Base-by-base conservation (phyloP, 1,139 yeast genomes). In the Blastobotrys raffinosifermentans region DNA sequence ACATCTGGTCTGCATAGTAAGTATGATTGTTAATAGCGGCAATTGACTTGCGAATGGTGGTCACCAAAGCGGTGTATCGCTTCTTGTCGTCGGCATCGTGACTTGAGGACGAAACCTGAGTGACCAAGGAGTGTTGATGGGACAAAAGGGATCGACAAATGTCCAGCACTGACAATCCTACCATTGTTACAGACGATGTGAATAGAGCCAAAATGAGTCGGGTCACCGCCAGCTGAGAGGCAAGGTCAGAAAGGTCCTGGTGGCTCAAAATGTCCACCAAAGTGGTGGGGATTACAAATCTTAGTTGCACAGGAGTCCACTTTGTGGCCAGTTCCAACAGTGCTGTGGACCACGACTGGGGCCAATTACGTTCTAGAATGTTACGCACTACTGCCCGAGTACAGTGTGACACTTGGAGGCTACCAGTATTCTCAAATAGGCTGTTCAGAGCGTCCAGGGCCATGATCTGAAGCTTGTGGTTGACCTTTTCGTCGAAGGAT, bases 81-180 rank as follows among this genome's bases (percentile, higher is more conserved):
- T 18, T 13, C 15, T 19, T 15, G 25, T 18, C 11, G 14, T 45
- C 36, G n/a, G n/a, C n/a, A n/a, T n/a, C n/a, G n/a, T n/a, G n/a
- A n/a, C n/a, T n/a, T n/a, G n/a, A n/a, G n/a, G n/a, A n/a, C n/a
- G n/a, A n/a, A 11, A 32, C n/a, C 11, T 25, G 27, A n/a, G 27
- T 32, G 26, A 73, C 58, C 33, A 75, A 57, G 14, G 66, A 61
- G 16, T 76, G 60, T 53, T 86, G 93, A 37, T 80, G 70, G 4
- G 64, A 58, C 34, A 84, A 63, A 11, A 91, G 61, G 34, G 75
- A 75, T 44, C 82, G 75, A 57, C 84, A 68, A 44, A 80, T 73
- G 56, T 89, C 97, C 32, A 87, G 70, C n/a, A 87, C 84, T 9
- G 96, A 83, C 32, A 91, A 66, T 0, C 97, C 97, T 46, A 87